Evolutionary conservation across 257 asterid species (phyloP).

Genomic region (Jaltomata sinuosa): DNA sequence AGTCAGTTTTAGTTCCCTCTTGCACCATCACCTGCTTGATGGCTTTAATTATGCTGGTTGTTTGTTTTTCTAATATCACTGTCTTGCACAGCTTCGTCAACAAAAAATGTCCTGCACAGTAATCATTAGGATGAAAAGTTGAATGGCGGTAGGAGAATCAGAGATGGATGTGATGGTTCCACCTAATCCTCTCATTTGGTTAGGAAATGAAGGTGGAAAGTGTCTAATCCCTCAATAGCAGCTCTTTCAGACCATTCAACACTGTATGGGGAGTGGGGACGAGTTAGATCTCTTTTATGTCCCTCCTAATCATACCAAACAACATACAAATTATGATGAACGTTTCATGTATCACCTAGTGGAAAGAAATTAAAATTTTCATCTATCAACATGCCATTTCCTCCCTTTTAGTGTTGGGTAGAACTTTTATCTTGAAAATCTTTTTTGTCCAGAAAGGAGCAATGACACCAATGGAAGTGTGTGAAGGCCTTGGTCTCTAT

Average conservation of each 20-base stretch:
- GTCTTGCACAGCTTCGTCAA: too few relatives aligned
- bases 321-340: not conserved
- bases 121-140: not conserved
- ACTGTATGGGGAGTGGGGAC: not conserved
- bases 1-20: not conserved
- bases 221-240: not conserved
- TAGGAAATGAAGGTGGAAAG: not conserved
- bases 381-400: not conserved
- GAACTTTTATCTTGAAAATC: not conserved
- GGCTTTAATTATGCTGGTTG: not conserved
- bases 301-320: not conserved
- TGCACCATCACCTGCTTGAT: not conserved
- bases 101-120: not conserved
- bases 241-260: not conserved
- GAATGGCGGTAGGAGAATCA: not conserved
- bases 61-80: not conserved
- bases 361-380: not conserved
- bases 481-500: conserved; percentile 80
- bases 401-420: not conserved
- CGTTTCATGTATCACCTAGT: not conserved
- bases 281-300: not conserved
- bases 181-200: not conserved
- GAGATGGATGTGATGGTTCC: not conserved
- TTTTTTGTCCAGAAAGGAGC: conserved; percentile 68
- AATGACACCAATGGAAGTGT: conserved; percentile 86